Evolutionary conservation across 139 green algal genomes (phyloP).

Genomic region (Micromonas pusilla): DNA sequence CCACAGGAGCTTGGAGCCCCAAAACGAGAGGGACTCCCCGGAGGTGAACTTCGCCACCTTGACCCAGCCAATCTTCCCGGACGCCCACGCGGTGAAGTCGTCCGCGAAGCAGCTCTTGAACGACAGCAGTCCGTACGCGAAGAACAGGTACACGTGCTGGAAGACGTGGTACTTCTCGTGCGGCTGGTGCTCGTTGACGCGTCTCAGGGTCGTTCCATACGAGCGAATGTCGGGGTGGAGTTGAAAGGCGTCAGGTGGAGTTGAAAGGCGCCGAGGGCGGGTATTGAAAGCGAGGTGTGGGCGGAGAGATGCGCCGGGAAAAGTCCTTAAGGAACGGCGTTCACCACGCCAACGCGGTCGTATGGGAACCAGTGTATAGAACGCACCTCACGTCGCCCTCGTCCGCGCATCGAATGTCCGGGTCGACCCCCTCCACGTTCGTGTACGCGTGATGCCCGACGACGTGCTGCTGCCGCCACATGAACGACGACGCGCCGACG

Average conservation of each 20-base stretch:
- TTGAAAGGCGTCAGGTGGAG: too few relatives aligned
- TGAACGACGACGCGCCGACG: constrained; percentile 60
- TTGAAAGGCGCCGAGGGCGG: too few relatives aligned
- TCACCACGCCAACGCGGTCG: too few relatives aligned
- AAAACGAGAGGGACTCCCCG: constrained; percentile 32
- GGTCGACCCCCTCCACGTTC: constrained; percentile 59
- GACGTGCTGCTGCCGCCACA: constrained; percentile 74
- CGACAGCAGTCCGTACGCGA: constrained; percentile 56
- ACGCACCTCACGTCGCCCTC: too few relatives aligned
- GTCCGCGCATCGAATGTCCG: constrained; percentile 48
- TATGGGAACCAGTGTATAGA: too few relatives aligned
- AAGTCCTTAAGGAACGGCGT: too few relatives aligned
- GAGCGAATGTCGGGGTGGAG: too few relatives aligned
- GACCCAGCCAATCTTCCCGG: constrained; percentile 46
- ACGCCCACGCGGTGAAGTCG: constrained; percentile 50
- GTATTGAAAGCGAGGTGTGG: too few relatives aligned
- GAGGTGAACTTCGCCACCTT: constrained; percentile 27
- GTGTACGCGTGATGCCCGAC: constrained; percentile 64
- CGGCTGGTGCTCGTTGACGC: constrained; percentile 46
- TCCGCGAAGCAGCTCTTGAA: constrained; percentile 61
- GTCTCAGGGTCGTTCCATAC: too few relatives aligned
- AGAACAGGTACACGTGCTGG: constrained; percentile 60
- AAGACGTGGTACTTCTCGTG: constrained; percentile 30
- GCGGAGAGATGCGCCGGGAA: too few relatives aligned
- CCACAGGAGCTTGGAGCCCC: constrained; percentile 30